Conservation (phyloP, 495 filamentous ascomycete genomes). For the Penicilliopsis zonata region DNA sequence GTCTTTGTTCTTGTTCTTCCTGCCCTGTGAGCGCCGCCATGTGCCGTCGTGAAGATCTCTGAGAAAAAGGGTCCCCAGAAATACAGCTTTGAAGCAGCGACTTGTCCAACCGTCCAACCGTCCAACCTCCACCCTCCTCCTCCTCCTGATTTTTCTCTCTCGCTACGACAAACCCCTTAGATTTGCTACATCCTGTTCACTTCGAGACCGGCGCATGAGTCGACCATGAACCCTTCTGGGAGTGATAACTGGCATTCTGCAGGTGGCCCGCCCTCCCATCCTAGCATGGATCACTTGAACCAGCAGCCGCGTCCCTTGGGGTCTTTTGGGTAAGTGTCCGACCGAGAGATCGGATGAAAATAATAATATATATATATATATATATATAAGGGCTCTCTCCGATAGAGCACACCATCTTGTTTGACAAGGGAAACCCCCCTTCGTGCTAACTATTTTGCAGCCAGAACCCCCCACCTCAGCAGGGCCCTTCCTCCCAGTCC, state of each 20-base stretch:
- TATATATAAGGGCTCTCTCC: conserved; percentile 7
- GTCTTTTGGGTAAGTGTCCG: conserved; percentile 29
- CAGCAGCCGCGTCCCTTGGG: conserved; percentile 34
- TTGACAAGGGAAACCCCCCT: too few relatives aligned
- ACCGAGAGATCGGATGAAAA: neutral
- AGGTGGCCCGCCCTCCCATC: conserved; percentile 32
- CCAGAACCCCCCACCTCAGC: conserved; percentile 33
- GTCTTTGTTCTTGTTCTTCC: conserved; percentile 2
- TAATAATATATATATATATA: neutral
- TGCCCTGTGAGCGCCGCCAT: neutral
- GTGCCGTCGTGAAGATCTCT: neutral
- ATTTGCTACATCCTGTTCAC: neutral
- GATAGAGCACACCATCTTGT: too few relatives aligned
- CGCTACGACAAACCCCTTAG: too few relatives aligned
- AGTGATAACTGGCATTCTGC: conserved; percentile 36
- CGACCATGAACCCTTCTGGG: conserved; percentile 32
- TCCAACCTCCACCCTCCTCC: too few relatives aligned
- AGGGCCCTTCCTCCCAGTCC: conserved; percentile 34
- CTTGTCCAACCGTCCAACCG: too few relatives aligned
- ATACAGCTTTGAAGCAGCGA: too few relatives aligned
- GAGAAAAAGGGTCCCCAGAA: conserved; percentile 13
- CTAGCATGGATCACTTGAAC: conserved; percentile 34
- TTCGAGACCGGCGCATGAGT: conserved; percentile 11
- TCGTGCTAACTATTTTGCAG: conserved; percentile 16
- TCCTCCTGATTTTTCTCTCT: too few relatives aligned